Evolutionary conservation across 805 yeast species (phyloP), one percentile per base, ranked within the genome.

Genomic region (Yamadazyma philogaea): DNA sequence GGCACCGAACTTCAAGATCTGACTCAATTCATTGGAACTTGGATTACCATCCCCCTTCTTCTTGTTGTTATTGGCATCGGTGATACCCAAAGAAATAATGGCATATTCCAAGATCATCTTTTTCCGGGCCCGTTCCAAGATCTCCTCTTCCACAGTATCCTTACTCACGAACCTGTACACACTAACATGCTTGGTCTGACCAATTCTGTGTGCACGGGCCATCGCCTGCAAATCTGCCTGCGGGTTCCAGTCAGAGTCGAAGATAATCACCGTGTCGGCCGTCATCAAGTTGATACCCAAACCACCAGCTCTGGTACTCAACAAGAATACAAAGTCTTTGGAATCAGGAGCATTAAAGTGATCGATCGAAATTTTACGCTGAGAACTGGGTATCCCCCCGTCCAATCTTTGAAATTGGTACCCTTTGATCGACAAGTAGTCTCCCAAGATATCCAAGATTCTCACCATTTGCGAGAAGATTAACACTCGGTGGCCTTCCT

Each of bases 141-240:
- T 95, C 60, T 93, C 96, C 63, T 93, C 99, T 63, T 93, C 99
- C 11, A 93, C 96, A 0, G 99, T 93, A 56, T 93, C 99, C 56
- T 93, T 93, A 45, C 96, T 84, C n/a, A 93, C 98, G 68, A 93
- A 87, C 59, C 99, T 74, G 61, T 93, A 93, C 14, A 93, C 98
- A 81, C 88, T 87, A 28, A 93, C 99, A 65, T 93, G 99, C 55
- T 87, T 89, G 65, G 90, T 93, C 63, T 93, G 99, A n/a, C 99
- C 99, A 60, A 93, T 93, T 72, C 99, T 82, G 68, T 93, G 99
- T 2, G 99, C 99, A 66, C 99, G 81, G 0, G 99, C 99, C 99
- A 93, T 93, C 1, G 99, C 99, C 66, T 93, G 99, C 56, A 93
- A 72, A 74, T 93, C 99, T 0, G 99, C 99, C 63, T 93, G 99